Conservation (phyloP, 2,329 filamentous ascomycete species). For the Xylaria hypoxylon region DNA sequence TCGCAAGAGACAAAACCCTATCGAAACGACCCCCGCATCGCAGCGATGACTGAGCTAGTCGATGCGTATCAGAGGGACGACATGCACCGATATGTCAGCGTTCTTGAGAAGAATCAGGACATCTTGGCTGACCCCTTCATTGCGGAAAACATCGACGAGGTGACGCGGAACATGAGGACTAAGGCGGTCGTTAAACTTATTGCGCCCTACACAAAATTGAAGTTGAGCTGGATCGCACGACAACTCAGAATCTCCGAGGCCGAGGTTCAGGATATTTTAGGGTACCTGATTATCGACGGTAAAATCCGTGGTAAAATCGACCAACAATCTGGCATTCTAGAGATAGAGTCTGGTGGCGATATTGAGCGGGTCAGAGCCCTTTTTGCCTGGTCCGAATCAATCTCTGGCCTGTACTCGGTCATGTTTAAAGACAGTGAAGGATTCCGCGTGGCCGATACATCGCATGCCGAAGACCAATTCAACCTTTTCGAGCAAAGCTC, state of each 20-base stretch:
- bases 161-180: slow-evolving; percentile 97
- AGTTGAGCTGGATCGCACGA: slow-evolving; percentile 85
- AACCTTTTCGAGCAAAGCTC: slow-evolving; percentile 15
- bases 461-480: slow-evolving; percentile 40
- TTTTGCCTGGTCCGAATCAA: slow-evolving; percentile 75
- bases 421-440: slow-evolving; percentile 75
- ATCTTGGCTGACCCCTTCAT: slow-evolving; percentile 94
- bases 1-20: slow-evolving; percentile 99
- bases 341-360: slow-evolving; percentile 81
- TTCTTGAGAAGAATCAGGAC: slow-evolving; percentile 87
- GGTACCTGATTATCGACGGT: slow-evolving; percentile 91
- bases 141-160: slow-evolving; percentile 98
- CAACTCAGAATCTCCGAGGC: slow-evolving; percentile 88
- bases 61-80: slow-evolving; percentile 97
- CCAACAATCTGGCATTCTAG: slow-evolving; percentile 84
- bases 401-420: slow-evolving; percentile 75
- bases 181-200: slow-evolving; percentile 95
- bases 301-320: slow-evolving; percentile 90
- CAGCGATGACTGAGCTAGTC: slow-evolving; percentile 96
- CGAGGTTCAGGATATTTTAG: slow-evolving; percentile 95
- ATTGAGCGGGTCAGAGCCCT: slow-evolving; percentile 79
- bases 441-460: slow-evolving; percentile 40
- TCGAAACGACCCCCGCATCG: slow-evolving; percentile 92
- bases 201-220: slow-evolving; percentile 94
- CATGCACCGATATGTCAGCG: slow-evolving; percentile 89